A percentile compares a stretch with the other conserved stretches of the same genome.
These are phyloP conservation scores for Thalassiosira sp. DNA, from an alignment of 352 stramenopile genomes.

Conservation along the genomic window DNA sequence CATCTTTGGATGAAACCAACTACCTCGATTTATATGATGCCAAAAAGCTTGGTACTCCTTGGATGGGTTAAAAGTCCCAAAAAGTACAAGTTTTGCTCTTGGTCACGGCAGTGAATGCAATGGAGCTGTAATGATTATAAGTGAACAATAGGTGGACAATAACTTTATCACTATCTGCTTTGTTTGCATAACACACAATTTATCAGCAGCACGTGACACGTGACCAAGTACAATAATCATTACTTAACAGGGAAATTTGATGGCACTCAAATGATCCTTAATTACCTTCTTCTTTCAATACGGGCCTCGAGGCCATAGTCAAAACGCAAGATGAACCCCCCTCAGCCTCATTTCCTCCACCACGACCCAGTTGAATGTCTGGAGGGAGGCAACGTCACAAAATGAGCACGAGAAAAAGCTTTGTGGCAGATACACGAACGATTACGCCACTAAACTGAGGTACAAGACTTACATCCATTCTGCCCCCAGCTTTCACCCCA, in stretches of 20 bases:
- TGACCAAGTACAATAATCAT: too few relatives aligned
- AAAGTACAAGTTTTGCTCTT: too few relatives aligned
- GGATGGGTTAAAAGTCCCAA: neutral
- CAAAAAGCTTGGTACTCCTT: slow-evolving; percentile 1
- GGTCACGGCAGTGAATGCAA: too few relatives aligned
- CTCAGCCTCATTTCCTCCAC: slow-evolving; percentile 29
- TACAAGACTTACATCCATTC: slow-evolving; percentile 46
- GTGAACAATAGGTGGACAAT: too few relatives aligned
- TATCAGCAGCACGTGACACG: too few relatives aligned
- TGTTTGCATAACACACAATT: too few relatives aligned
- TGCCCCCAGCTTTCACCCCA: slow-evolving; percentile 40
- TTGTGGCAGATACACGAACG: too few relatives aligned
- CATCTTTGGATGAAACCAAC: slow-evolving; percentile 9
- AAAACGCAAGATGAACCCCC: slow-evolving; percentile 40
- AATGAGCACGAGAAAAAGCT: neutral
- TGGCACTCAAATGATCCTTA: neutral
- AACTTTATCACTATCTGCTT: too few relatives aligned
- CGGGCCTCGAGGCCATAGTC: slow-evolving; percentile 32
- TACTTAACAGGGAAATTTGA: neutral
- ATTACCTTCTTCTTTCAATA: slow-evolving; percentile 27
- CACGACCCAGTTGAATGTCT: slow-evolving; percentile 40
- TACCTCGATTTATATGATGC: slow-evolving; percentile 13
- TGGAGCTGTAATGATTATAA: too few relatives aligned
- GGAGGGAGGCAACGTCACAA: neutral
- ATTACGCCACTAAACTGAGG: too few relatives aligned